Base-by-base conservation (phyloP, 2,329 filamentous ascomycete species). In the Parafenestella ontariensis region DNA sequence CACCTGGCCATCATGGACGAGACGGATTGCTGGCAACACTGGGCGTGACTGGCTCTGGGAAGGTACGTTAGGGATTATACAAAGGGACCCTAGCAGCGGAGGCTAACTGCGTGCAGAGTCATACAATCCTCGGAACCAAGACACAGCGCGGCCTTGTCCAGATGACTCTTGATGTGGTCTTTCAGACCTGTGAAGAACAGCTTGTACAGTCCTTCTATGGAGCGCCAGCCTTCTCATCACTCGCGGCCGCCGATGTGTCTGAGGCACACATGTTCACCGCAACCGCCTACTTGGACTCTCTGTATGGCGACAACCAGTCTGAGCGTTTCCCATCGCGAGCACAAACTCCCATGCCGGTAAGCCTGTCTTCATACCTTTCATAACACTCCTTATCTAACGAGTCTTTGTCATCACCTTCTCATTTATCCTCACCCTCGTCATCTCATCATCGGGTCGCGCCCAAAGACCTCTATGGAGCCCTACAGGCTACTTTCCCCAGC, bases 41-140 rank as follows among this genome's bases (percentile, higher is more conserved):
- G 53, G 95, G 95, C 15, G 92, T 97, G 39, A 97, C 94, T 7
- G 95, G 95, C 11, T 97, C 93, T 45, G 95, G 95, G 75, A 99
- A 99, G 87, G 94, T 96, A 70, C 41, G 47, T 29, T 9, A 18
- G 54, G 68, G n/a, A 3, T 33, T 55, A n/a, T n/a, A 20, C 4
- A 5, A 15, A 1, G 24, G 7, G 3, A 13, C 17, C 17, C 15
- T 13, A 15, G 3, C 42, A 43, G 18, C 52, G 68, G 33, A 68
- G 15, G 18, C 24, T 26, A 15, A 8, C 18, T n/a, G 21, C 10
- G 37, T 15, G 21, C 34, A 97, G 94, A 96, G 91, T 59, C 94
- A 99, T 75, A 99, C 95, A 0, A 96, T 98, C 56, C 85, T 99
- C 15, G 95, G 95, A 50, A 96, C 91, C 11, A 89, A 88, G 64